Evolutionary conservation across 2,329 filamentous ascomycete genomes (phyloP).

Genomic region (Penicillium verrucosum): DNA sequence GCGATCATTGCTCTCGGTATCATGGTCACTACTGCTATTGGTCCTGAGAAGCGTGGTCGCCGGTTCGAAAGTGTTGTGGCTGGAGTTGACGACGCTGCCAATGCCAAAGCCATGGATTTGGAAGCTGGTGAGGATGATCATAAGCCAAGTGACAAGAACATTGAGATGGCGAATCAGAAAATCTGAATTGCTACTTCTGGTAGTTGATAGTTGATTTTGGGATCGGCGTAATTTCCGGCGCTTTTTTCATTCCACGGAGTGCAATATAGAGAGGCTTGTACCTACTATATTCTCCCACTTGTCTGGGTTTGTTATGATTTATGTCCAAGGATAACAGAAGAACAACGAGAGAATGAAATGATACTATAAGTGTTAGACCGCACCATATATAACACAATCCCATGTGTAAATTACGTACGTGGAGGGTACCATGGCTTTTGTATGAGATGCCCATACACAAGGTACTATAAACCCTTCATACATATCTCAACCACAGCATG

Average conservation of each 20-base stretch:
- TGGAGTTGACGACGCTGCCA: conserved; percentile 27
- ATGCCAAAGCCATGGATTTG: conserved; percentile 19
- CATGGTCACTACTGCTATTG: conserved; percentile 63
- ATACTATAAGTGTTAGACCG: not conserved
- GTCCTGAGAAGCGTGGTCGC: conserved; percentile 70
- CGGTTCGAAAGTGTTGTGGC: conserved; percentile 62
- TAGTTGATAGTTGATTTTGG: not conserved
- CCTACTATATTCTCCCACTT: not conserved
- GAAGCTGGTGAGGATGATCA: conserved; percentile 19
- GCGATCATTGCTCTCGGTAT: conserved; percentile 73
- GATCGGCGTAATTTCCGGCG: not conserved
- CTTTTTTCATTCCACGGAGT: not conserved
- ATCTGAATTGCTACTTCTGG: not conserved
- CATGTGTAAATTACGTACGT: not conserved
- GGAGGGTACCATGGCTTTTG: too few species aligned
- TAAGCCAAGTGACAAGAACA: conserved; percentile 23
- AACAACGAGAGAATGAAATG: not conserved
- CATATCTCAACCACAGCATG: not conserved
- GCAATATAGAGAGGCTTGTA: not conserved
- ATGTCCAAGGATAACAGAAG: not conserved
- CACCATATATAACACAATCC: not conserved
- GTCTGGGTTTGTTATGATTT: not conserved
- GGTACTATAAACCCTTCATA: not conserved
- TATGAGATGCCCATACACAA: not conserved
- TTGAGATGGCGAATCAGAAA: conserved; percentile 22